phyloP scores from a whole-genome alignment of 768 basidiomycete genomes.

The Coprinopsis strossmayeri region DNA sequence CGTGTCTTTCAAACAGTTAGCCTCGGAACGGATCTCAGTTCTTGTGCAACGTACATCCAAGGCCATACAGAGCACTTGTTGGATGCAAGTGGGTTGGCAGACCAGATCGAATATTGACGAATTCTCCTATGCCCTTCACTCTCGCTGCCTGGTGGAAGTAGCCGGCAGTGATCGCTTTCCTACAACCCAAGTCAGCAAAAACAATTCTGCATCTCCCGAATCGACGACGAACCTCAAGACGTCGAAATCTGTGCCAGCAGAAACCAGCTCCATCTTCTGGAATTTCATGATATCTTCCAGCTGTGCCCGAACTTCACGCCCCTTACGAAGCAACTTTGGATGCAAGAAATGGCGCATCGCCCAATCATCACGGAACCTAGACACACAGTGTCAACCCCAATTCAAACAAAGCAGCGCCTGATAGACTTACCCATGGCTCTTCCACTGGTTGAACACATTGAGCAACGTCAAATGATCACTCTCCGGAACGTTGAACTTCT shows the following conservation, averaged over 20 bases:
- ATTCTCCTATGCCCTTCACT: constrained; percentile 98
- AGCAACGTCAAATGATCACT: constrained; percentile 93
- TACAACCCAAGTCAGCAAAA: constrained; percentile 20
- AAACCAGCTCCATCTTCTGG: constrained; percentile 92
- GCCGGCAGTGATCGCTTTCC: constrained; percentile 95
- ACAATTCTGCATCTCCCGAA: neutral
- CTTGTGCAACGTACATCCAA: constrained; percentile 65
- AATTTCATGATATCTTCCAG: constrained; percentile 99
- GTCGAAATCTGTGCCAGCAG: constrained; percentile 94
- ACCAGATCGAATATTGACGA: constrained; percentile 93
- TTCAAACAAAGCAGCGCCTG: constrained; percentile 2
- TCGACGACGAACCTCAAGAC: constrained; percentile 47
- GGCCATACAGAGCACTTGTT: constrained; percentile 91
- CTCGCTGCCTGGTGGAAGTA: constrained; percentile 99
- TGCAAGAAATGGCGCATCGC: constrained; percentile 92
- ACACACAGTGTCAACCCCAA: constrained; percentile 2
- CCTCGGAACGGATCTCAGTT: neutral
- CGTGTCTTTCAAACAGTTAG: constrained; percentile 54
- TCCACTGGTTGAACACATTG: constrained; percentile 99
- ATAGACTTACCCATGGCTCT: constrained; percentile 77
- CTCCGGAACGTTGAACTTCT: constrained; percentile 98
- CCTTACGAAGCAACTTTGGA: constrained; percentile 91
- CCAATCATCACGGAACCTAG: constrained; percentile 91
- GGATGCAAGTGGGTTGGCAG: constrained; percentile 95
- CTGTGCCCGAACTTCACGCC: constrained; percentile 90